phyloP scores from a whole-genome alignment of 2,329 filamentous ascomycete genomes.

The Aspergillus tubingensis region DNA sequence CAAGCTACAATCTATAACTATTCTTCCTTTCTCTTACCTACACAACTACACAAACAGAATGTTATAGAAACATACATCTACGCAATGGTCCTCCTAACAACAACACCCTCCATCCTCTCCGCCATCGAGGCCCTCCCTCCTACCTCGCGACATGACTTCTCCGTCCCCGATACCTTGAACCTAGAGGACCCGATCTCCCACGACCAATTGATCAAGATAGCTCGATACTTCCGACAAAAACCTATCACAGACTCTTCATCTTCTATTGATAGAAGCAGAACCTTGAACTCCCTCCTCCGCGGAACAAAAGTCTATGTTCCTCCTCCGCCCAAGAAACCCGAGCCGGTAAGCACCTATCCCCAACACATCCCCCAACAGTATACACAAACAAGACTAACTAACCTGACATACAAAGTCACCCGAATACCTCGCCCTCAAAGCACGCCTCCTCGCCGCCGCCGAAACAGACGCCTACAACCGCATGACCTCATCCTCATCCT shows the following conservation, averaged over 20 bases:
- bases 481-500: slow-evolving; percentile 66
- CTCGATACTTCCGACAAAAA: slow-evolving; percentile 30
- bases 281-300: slow-evolving; percentile 69
- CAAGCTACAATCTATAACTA: slow-evolving; percentile 7
- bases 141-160: slow-evolving; percentile 34
- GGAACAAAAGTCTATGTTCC: slow-evolving; percentile 73
- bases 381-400: not conserved
- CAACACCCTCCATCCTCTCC: slow-evolving; percentile 42
- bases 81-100: slow-evolving; percentile 45
- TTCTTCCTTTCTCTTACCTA: slow-evolving; percentile 9
- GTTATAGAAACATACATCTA: not conserved
- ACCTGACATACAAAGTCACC: slow-evolving; percentile 25
- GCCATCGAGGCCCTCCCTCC: slow-evolving; percentile 41
- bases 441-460: slow-evolving; percentile 76
- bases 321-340: slow-evolving; percentile 77
- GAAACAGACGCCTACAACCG: slow-evolving; percentile 80
- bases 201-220: slow-evolving; percentile 41
- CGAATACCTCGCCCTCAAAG: slow-evolving; percentile 88
- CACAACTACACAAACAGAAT: not conserved
- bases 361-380: not conserved
- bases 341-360: slow-evolving; percentile 61
- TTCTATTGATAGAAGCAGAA: slow-evolving; percentile 29
- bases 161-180: slow-evolving; percentile 34
- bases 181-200: slow-evolving; percentile 45
- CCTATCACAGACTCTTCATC: not conserved